These are phyloP conservation scores for Plantago elongata DNA, from an alignment of 257 asterid genomes.

Conservation along the genomic window DNA sequence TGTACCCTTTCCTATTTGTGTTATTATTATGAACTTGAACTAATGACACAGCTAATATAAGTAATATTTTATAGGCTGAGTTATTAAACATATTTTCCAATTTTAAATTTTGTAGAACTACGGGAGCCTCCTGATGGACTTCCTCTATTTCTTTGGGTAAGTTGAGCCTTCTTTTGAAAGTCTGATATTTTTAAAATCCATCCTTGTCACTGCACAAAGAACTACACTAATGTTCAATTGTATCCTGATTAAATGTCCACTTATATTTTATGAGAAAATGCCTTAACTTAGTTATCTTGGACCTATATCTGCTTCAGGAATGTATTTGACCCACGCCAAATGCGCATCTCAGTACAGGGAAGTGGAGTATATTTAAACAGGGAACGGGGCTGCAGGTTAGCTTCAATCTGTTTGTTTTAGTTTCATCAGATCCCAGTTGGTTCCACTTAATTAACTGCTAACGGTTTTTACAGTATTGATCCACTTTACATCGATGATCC, in stretches of 20 bases:
- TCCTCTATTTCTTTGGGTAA: constrained; percentile 96
- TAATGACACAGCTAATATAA: constrained; percentile 1
- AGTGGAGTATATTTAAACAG: constrained; percentile 86
- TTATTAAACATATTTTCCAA: constrained; percentile 12
- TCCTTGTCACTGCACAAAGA: constrained; percentile 3
- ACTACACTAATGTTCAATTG: constrained; percentile 4
- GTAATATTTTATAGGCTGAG: neutral
- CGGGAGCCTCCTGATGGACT: constrained; percentile 98
- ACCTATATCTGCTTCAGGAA: constrained; percentile 47
- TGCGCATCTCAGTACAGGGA: constrained; percentile 94
- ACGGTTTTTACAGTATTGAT: constrained; percentile 68
- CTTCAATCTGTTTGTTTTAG: constrained; percentile 16
- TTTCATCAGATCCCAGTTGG: constrained; percentile 18
- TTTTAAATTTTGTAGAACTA: constrained; percentile 49
- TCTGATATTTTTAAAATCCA: constrained; percentile 9
- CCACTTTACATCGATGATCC: constrained; percentile 96
- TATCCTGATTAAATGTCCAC: constrained; percentile 14
- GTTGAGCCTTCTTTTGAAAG: constrained; percentile 25
- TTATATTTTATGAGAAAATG: constrained; percentile 10
- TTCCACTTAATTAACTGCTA: constrained; percentile 14
- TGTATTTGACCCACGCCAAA: constrained; percentile 96
- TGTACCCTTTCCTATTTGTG: neutral
- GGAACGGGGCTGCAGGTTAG: constrained; percentile 87
- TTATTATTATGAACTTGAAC: constrained; percentile 5
- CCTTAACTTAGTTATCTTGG: constrained; percentile 22